Evolutionary conservation across 495 filamentous ascomycete genomes (phyloP).

Genomic region (Amniculicola lignicola): DNA sequence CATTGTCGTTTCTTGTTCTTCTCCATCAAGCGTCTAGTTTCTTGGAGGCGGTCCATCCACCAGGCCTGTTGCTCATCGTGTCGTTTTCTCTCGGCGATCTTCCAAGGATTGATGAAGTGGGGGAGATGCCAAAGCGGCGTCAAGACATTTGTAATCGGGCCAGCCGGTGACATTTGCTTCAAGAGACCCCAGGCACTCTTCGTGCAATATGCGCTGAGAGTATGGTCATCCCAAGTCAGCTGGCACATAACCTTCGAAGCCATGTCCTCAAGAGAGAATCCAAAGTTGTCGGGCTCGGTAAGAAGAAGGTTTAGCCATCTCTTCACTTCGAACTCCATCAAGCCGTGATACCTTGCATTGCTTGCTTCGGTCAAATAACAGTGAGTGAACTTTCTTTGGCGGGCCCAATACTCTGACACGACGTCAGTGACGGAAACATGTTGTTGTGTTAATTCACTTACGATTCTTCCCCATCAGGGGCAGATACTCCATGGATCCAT

Average conservation of each 20-base stretch:
- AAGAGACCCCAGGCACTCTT: constrained; percentile 42
- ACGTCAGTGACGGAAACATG: not conserved
- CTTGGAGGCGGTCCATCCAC: constrained; percentile 37
- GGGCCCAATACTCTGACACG: constrained; percentile 40
- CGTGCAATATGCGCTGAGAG: constrained; percentile 36
- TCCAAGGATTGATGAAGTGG: constrained; percentile 39
- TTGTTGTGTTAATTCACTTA: constrained; percentile 19
- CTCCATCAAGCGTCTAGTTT: constrained; percentile 20
- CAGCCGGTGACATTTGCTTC: constrained; percentile 44
- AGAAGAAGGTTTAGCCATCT: constrained; percentile 38
- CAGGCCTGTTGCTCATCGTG: constrained; percentile 39
- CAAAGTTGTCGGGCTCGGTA: constrained; percentile 39
- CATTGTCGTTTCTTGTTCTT: constrained; percentile 32
- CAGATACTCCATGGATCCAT: constrained; percentile 43
- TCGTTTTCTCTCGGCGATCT: constrained; percentile 37
- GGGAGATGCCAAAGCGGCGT: constrained; percentile 42
- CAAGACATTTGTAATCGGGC: constrained; percentile 42
- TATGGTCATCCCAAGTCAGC: constrained; percentile 40
- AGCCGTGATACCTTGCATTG: constrained; percentile 39
- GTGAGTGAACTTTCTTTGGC: constrained; percentile 42
- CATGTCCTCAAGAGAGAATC: constrained; percentile 41
- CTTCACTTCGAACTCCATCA: constrained; percentile 42
- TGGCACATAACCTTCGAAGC: constrained; percentile 39
- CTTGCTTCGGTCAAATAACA: constrained; percentile 39
- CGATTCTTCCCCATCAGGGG: constrained; percentile 41